Base-by-base conservation (phyloP, 2,329 filamentous ascomycete genomes). In the Chaetomiaceae sp. region DNA sequence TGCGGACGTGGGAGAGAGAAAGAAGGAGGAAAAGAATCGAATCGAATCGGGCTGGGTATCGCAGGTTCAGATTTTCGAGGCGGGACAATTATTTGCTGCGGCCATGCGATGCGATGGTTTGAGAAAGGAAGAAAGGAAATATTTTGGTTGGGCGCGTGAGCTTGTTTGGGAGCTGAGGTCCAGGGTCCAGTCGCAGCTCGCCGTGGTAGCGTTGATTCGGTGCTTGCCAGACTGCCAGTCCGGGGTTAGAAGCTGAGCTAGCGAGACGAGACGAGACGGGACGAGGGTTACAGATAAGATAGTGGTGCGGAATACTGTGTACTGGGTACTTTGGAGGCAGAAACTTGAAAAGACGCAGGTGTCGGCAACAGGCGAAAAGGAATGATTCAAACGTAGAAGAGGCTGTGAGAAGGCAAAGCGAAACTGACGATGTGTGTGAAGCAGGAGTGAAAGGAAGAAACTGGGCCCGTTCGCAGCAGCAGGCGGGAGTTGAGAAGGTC, bases 401-500 rank as follows among this genome's bases (percentile, higher is more conserved):
- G 17, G 21, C 19, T 1, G 43, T 3, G 27, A 48, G 31, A 45
- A 46, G 27, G 40, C 33, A 49, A 43, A n/a, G n/a, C n/a, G n/a
- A n/a, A n/a, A 34, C 23, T 31, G 5, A 44, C 19, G 45, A 34
- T 43, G 47, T 10, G 25, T 43, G 47, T 10, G 25, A 44, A 43
- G 34, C 31, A 40, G 20, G 14, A 27, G 25, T 30, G 31, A 41
- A 51, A 35, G 31, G 38, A 27, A 50, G 48, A 37, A 53, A 58
- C 54, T 23, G 17, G 40, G 6, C 5, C 41, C n/a, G 20, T 42
- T 14, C 40, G 44, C 30, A 46, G n/a, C 25, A 42, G 35, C 13
- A n/a, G n/a, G 44, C 33, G 54, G 55, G 51, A 33, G 44, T 50
- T 20, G 56, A 46, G 50, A 51, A 53, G 54, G 48, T 56, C 55